Base-by-base conservation (phyloP, 306 rosid species). In the Malus orientalis region DNA sequence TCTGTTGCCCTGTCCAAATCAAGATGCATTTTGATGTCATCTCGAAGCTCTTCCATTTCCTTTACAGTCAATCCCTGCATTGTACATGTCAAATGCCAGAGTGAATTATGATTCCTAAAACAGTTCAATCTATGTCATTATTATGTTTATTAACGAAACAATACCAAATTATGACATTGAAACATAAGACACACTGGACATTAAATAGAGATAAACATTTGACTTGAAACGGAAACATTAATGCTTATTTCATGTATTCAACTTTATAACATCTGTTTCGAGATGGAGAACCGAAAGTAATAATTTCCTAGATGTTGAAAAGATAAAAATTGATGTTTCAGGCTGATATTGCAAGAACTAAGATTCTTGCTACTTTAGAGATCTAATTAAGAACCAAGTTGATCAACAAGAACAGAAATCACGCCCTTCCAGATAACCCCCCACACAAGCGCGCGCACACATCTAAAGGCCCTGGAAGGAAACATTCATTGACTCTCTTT, bases 21-120 rank as follows among this genome's bases (percentile, higher is more conserved):
- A 80, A 96, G 90, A 91, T 96, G 98, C 99, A 96, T 92, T 88
- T 96, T 96, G 75, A 92, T 92, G 84, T 96, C 99, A 51, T 96
- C 99, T 49, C 91, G 96, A 64, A 96, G 98, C 85, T 92, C 97
- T 40, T 86, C 93, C 96, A 91, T 96, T 81, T 96, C 98, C 81
- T 92, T 91, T 51, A 87, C 99, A 25, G 97, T 92, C 90, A 96
- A 87, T 62, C 99, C 99, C 99, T 92, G 91, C 78, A 78, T 54
- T 63, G 75, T 16, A 81, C 38, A 82, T 63, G 74, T 76, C 68
- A 68, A 81, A 75, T 72, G 74, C 76, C 69, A 71, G 57, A 25
- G 70, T 68, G 45, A 74, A 11, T 60, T 23, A 40, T 59, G 44
- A 55, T 40, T 22, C 19, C 25, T 59, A 62, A 33, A 64, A 64